Evolutionary conservation across 805 yeast genomes (phyloP), one percentile per base, ranked within the genome.

Genomic region (Pichia heedii): DNA sequence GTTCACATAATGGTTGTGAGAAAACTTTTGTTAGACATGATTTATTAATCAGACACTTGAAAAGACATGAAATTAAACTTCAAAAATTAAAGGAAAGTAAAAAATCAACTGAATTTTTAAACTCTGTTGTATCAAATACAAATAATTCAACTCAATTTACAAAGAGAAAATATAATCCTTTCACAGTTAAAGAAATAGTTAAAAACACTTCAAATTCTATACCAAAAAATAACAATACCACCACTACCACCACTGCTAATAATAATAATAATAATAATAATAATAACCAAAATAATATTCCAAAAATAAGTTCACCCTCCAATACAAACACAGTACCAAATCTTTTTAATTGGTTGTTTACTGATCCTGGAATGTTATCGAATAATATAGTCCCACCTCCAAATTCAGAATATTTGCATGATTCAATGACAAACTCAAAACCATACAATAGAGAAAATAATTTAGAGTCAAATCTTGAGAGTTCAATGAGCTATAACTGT

Each of bases 11-110:
- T 11, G 61, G 63, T 3, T 80, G 87, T 55, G 65, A 68, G 1
- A 77, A 76, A 56, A 74, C 80, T 0, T 80, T 80, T 64, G 86
- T 80, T 0, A 60, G 87, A 34, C 70, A 68, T 44, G 87, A 80
- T 54, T 60, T 80, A 37, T 64, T 70, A 22, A 62, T 58, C 7
- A 51, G 83, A 58, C 70, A 77, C 54, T 46, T 60, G 50, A 56
- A 64, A 63, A 43, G 79, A 49, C 67, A 75, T 54, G 68, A 66
- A 21, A 41, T 37, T 15, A 58, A 50, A 39, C 35, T 43, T 15
- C 38, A 35, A 33, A 53, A 47, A 40, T 36, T 37, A 24, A 36
- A 37, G 21, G 38, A 19, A 20, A n/a, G 26, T 21, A 27, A 4
- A 6, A 43, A 22, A 18, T 38, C 43, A 15, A 24, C 39, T 5